A percentile compares a stretch with the other conserved stretches of the same genome.
phyloP scores from a whole-genome alignment of 176 grass and related monocot genomes.

The Oryza rufipogon region DNA sequence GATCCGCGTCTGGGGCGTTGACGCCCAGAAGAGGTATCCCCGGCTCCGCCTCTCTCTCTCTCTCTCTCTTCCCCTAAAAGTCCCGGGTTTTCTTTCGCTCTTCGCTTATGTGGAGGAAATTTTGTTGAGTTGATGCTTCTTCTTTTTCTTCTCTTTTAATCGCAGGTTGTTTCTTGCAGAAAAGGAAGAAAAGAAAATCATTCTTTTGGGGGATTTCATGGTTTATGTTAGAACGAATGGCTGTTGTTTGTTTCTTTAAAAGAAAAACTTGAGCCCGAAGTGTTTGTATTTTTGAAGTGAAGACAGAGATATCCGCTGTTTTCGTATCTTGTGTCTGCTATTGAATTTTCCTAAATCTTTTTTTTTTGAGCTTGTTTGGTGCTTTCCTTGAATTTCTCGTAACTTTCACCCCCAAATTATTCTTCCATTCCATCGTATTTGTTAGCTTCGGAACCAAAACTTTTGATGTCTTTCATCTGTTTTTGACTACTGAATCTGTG shows the following conservation, averaged over 20 bases:
- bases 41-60: neutral
- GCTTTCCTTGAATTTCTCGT: neutral
- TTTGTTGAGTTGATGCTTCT: neutral
- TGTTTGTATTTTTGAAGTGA: neutral
- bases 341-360: neutral
- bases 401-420: neutral
- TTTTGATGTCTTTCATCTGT: neutral
- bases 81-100: neutral
- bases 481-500: conserved; percentile 11
- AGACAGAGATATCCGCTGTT: neutral
- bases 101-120: neutral
- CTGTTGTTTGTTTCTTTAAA: neutral
- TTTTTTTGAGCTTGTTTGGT: neutral
- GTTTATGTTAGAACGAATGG: neutral
- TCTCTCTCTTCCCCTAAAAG: no score
- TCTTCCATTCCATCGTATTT: neutral
- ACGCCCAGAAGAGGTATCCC: conserved; percentile 90
- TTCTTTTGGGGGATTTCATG: neutral
- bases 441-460: neutral
- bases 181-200: neutral
- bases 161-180: neutral
- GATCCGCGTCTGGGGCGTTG: conserved; percentile 96
- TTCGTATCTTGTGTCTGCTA: neutral
- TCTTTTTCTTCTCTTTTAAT: neutral
- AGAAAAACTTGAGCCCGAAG: neutral